Conservation (phyloP, 306 rosid genomes). For the Acacia acuminata region DNA sequence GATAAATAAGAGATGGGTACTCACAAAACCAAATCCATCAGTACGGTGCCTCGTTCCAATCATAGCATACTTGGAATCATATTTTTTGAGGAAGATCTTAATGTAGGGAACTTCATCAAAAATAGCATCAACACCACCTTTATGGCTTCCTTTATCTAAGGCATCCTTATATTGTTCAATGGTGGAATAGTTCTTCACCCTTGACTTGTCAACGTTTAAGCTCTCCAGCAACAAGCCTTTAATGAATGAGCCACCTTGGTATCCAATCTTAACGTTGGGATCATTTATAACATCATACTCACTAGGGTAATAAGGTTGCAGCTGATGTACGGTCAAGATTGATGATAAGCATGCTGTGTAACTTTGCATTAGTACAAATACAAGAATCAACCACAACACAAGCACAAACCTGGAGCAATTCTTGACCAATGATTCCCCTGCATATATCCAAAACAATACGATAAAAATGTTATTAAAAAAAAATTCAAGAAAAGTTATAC, state of each 20-base stretch:
- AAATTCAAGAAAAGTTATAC: too few relatives aligned
- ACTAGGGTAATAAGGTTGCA: background rate
- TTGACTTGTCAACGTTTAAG: background rate
- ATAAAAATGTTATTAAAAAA: too few relatives aligned
- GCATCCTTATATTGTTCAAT: background rate
- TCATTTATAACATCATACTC: background rate
- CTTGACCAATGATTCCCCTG: background rate
- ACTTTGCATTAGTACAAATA: background rate
- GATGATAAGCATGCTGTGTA: background rate
- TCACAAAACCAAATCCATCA: background rate
- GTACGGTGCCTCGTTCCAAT: background rate
- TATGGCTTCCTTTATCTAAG: background rate
- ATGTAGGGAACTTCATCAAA: background rate
- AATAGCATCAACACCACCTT: background rate
- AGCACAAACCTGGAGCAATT: background rate
- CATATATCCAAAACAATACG: background rate
- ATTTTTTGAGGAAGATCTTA: background rate
- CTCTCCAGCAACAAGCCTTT: background rate
- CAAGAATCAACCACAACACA: background rate
- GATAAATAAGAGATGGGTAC: background rate
- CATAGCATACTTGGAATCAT: background rate
- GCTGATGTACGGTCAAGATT: background rate
- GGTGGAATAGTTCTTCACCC: background rate
- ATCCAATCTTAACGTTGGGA: background rate
- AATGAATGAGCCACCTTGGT: background rate